These are phyloP conservation scores for Metschnikowia baotianmanensis DNA, from an alignment of 805 yeast genomes.

Conservation along the genomic window DNA sequence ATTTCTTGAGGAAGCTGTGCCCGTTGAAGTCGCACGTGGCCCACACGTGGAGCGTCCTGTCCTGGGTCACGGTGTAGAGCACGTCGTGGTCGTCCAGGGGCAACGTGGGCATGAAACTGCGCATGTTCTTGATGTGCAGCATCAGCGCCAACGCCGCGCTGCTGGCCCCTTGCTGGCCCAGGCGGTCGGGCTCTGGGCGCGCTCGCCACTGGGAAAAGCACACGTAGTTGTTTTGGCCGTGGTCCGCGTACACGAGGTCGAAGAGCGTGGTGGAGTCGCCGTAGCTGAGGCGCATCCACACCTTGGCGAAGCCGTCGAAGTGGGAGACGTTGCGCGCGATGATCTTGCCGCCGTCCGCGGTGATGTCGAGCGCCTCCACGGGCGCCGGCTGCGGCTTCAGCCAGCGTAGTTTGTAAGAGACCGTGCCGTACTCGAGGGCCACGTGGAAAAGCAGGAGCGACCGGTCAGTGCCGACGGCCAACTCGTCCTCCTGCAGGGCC, in stretches of 20 bases:
- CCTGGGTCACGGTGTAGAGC: constrained; percentile 64
- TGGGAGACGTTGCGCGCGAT: constrained; percentile 55
- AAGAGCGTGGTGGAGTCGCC: constrained; percentile 59
- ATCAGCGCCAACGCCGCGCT: constrained; percentile 18
- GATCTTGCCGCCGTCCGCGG: constrained; percentile 67
- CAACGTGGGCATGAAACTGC: constrained; percentile 31
- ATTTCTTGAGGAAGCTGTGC: constrained; percentile 53
- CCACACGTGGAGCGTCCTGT: constrained; percentile 64
- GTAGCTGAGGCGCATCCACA: constrained; percentile 75
- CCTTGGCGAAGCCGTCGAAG: constrained; percentile 65
- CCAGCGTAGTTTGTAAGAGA: constrained; percentile 43
- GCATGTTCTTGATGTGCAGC: constrained; percentile 36
- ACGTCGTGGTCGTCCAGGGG: constrained; percentile 30
- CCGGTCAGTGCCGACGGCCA: constrained; percentile 56
- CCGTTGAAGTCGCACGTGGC: constrained; percentile 59
- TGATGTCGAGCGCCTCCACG: constrained; percentile 52
- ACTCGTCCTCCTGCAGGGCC: constrained; percentile 53
- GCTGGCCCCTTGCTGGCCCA: background rate
- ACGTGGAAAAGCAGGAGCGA: constrained; percentile 54
- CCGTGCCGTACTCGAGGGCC: constrained; percentile 44
- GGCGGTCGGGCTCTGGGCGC: background rate
- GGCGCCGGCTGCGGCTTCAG: constrained; percentile 56
- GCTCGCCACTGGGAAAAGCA: constrained; percentile 41
- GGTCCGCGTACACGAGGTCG: constrained; percentile 68
- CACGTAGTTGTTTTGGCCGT: constrained; percentile 49